Conservation (phyloP, 768 basidiomycete species). For the Lactarius akahatsu region DNA sequence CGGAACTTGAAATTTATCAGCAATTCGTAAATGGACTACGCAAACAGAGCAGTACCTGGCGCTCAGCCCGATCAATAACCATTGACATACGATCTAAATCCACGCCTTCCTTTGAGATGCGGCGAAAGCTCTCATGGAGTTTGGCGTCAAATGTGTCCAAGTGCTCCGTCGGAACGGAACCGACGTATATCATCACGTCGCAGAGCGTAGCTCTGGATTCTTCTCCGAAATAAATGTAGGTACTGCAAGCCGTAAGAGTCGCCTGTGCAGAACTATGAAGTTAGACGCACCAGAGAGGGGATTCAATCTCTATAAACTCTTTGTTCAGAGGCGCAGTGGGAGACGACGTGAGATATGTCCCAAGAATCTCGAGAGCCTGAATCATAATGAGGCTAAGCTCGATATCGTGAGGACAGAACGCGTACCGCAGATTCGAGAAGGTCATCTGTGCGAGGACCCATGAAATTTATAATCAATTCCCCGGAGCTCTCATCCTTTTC, state of each 20-base stretch:
- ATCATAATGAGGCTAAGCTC: slow-evolving; percentile 3
- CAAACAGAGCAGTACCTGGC: slow-evolving; percentile 53
- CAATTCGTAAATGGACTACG: neutral
- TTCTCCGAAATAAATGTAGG: slow-evolving; percentile 83
- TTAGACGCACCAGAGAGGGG: slow-evolving; percentile 73
- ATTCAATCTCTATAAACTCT: slow-evolving; percentile 88
- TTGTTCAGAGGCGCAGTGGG: slow-evolving; percentile 81
- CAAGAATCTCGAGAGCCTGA: slow-evolving; percentile 81
- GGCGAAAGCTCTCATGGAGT: slow-evolving; percentile 64
- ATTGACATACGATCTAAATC: slow-evolving; percentile 90
- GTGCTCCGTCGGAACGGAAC: slow-evolving; percentile 80
- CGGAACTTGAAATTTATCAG: slow-evolving; percentile 52
- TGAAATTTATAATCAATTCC: slow-evolving; percentile 73
- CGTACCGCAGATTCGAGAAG: slow-evolving; percentile 71
- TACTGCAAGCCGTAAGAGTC: slow-evolving; percentile 44
- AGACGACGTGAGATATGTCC: slow-evolving; percentile 86
- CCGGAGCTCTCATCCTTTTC: slow-evolving; percentile 96
- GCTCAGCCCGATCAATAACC: slow-evolving; percentile 83
- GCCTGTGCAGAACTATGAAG: neutral
- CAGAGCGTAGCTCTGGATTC: slow-evolving; percentile 69
- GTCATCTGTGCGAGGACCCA: slow-evolving; percentile 72
- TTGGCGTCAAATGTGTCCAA: slow-evolving; percentile 70
- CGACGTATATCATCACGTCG: slow-evolving; percentile 74
- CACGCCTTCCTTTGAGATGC: slow-evolving; percentile 70
- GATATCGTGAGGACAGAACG: slow-evolving; percentile 6